Evolutionary conservation across 208 protist genomes (phyloP).

Genomic region (Acanthamoeba lenticulata): DNA sequence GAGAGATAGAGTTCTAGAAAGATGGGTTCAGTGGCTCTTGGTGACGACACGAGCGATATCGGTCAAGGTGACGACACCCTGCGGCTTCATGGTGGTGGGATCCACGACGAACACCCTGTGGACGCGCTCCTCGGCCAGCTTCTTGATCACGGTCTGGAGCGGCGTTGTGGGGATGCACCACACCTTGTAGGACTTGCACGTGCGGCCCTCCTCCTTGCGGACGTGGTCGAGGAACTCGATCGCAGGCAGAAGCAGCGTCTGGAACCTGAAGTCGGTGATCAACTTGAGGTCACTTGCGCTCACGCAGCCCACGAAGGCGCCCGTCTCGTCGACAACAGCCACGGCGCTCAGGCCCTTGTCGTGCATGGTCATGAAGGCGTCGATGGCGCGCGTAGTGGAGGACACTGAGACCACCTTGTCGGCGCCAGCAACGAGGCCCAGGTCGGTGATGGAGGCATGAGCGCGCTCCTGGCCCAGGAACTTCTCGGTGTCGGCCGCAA

Average conservation of each 20-base stretch:
- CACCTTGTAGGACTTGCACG: neutral
- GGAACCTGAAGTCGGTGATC: conserved; percentile 32
- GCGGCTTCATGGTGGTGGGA: neutral
- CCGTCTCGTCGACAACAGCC: conserved; percentile 9
- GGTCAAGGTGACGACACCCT: conserved; percentile 48
- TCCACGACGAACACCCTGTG: conserved; percentile 54
- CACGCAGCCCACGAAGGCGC: conserved; percentile 21
- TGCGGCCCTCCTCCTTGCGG: conserved; percentile 13
- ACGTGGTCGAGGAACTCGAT: conserved; percentile 48
- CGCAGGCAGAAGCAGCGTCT: neutral
- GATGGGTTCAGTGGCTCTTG: conserved; percentile 21
- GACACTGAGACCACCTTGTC: conserved; percentile 15
- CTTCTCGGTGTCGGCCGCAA: conserved; percentile 16
- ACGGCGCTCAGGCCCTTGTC: conserved; percentile 2
- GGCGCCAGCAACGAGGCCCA: conserved; percentile 6
- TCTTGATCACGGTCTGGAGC: conserved; percentile 17
- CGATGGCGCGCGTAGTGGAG: neutral
- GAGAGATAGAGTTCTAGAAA: too few relatives aligned
- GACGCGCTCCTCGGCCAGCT: conserved; percentile 46
- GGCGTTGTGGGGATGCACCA: conserved; percentile 49
- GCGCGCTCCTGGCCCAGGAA: conserved; percentile 18
- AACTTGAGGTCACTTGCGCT: conserved; percentile 63
- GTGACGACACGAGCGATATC: conserved; percentile 43
- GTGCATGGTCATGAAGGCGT: conserved; percentile 64
- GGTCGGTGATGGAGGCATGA: neutral